These are phyloP conservation scores for Agastache rugosa DNA, from an alignment of 257 asterid species.

Conservation along the genomic window DNA sequence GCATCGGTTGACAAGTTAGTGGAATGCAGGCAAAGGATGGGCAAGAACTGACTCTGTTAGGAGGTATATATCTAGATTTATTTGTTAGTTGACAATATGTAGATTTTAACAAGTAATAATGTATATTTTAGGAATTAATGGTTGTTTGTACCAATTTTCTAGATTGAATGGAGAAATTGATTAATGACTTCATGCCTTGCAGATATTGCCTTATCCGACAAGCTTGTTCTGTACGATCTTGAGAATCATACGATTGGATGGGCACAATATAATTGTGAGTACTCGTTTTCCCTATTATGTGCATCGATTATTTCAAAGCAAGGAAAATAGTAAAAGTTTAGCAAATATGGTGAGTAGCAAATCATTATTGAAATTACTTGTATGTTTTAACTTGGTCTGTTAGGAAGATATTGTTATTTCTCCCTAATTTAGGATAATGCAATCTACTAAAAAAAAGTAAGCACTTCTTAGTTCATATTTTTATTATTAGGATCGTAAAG, in stretches of 20 bases:
- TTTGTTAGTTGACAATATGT: background rate
- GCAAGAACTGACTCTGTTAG: conserved; percentile 63
- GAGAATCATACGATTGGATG: conserved; percentile 86
- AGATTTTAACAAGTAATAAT: background rate
- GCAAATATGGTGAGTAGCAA: background rate
- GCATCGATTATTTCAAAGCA: background rate
- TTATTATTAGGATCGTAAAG: background rate
- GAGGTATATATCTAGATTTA: conserved; percentile 53
- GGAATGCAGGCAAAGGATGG: conserved; percentile 62
- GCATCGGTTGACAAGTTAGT: conserved; percentile 82
- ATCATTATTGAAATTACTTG: background rate
- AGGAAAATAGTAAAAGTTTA: background rate
- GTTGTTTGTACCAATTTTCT: background rate
- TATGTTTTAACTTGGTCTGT: background rate
- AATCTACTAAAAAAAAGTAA: background rate
- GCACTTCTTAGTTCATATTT: background rate
- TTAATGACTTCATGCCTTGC: conserved; percentile 38
- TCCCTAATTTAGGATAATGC: background rate
- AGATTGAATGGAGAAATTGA: background rate
- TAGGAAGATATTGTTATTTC: background rate
- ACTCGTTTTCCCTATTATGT: background rate
- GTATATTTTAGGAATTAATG: background rate
- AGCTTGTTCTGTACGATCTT: conserved; percentile 83
- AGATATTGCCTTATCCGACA: conserved; percentile 83
- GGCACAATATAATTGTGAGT: conserved; percentile 82